Evolutionary conservation across 2,329 filamentous ascomycete genomes (phyloP).

Genomic region (Exophiala xenobiotica): DNA sequence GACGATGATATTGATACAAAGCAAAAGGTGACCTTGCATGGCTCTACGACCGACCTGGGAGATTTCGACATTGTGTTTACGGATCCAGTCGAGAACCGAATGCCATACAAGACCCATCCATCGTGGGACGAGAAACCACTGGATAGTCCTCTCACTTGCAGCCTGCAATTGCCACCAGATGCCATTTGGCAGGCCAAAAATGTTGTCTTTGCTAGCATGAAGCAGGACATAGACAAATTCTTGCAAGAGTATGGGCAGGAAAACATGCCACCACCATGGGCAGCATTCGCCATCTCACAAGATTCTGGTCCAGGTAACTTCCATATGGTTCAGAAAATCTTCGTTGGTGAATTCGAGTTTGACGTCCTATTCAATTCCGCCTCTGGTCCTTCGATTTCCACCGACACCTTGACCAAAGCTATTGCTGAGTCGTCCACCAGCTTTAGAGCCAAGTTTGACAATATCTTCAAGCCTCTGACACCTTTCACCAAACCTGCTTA

Average conservation of each 20-base stretch:
- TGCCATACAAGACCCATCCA: conserved; percentile 59
- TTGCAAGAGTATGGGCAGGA: conserved; percentile 61
- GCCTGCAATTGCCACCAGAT: conserved; percentile 64
- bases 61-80: conserved; percentile 78
- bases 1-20: conserved; percentile 56
- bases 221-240: conserved; percentile 61
- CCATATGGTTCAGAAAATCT: conserved; percentile 88
- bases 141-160: conserved; percentile 73
- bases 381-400: conserved; percentile 59
- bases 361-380: conserved; percentile 86
- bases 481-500: conserved; percentile 76
- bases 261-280: conserved; percentile 75
- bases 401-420: conserved; percentile 66
- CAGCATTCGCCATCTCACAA: conserved; percentile 77
- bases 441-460: conserved; percentile 73
- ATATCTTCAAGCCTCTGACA: conserved; percentile 68
- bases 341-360: conserved; percentile 85
- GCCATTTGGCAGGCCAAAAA: conserved; percentile 80
- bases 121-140: conserved; percentile 68
- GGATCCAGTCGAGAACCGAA: conserved; percentile 64
- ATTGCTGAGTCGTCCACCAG: conserved; percentile 64
- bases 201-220: conserved; percentile 64
- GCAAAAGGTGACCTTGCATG: conserved; percentile 67
- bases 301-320: conserved; percentile 70
- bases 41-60: conserved; percentile 70